Base-by-base conservation (phyloP, 129 eudicot species). In the Centaurea solstitialis region DNA sequence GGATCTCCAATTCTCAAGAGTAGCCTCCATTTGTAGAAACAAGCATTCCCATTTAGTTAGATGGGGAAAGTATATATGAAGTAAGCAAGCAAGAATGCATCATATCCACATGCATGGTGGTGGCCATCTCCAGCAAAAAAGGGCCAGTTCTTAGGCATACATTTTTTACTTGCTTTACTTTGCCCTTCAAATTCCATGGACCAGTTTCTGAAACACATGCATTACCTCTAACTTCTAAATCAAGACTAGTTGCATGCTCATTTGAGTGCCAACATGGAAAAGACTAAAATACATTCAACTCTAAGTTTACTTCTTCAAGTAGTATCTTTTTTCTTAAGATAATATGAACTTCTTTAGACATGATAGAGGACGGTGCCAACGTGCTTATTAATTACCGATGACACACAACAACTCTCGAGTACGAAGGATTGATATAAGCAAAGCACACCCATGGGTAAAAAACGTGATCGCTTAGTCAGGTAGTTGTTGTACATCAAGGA, bases 71-170 rank as follows among this genome's bases (percentile, higher is more conserved):
- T 38, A 57, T 57, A 57, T 57, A 82, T 82, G 53, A 82, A 76
- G 80, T 76, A 70, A 74, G 57, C 8, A 40, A 81, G 59, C 30
- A 65, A 81, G 79, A 67, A 73, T 66, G 80, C 40, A 82, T 76
- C 76, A 75, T 22, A 75, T 20, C 37, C 81, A 76, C 81, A 82
- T 70, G 86, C 72, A 82, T 70, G 82, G 77, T 69, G 77, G 86
- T 77, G 86, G 78, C 23, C 78, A 83, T 53, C 9, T 83, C 75
- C 77, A 82, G 73, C 73, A 30, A 77, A 77, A 76, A 82, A 18
- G 77, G 64, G 23, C 73, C 4, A 21, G 73, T 38, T 64, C 2
- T 40, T 39, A 73, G 79, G 70, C 24, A 35, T 70, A 62, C 45
- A 28, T 40, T 62, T 45, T 79, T 80, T 80, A 7, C 18, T 57